Evolutionary conservation across 1,284 basidiomycete species (phyloP), one percentile per base, ranked within the genome.

Genomic region (Cryptococcus sp.): DNA sequence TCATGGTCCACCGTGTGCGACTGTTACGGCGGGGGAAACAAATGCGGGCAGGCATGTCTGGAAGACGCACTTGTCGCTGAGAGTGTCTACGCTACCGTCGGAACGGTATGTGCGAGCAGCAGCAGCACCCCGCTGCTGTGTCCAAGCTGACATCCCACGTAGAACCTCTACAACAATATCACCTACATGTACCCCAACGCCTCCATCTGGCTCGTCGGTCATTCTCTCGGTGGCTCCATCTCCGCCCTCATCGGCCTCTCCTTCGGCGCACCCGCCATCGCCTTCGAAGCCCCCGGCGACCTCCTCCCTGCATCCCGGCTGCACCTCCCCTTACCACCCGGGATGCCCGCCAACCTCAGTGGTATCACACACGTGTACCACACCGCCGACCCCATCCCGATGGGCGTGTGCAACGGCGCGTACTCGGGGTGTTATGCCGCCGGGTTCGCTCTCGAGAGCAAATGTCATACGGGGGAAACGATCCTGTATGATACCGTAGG

Each of bases 1-100:
- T 87, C 89, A 5, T 99, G 95, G 95, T 85, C 87, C 43, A 84
- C 92, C 0, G 95, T 98, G 5, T 99, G 96, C 75, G 89, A 86
- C 57, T 99, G 95, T 76, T 89, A 89, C 76, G 81, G 85, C 2
- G 85, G 88, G 23, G 84, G 85, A 2, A 87, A 85, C 81, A 87
- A 87, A 66, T 98, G 95, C 76, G 84, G 91, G 64, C 82, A 87
- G 70, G 80, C 83, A 24, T 98, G 95, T 72, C 68, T 98, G 47
- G 89, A 92, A 71, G 75, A 83, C 12, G 83, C 92, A 4, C 77
- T 98, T 55, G 80, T 87, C 46, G 84, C 89, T 40, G 91, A 97
- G 47, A 88, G 85, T 63, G 80, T 98, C 50, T 99, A 97, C 77
- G 79, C 79, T 12, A 77, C 75, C 0, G 78, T 78, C 15, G 90